phyloP scores from a whole-genome alignment of 202 grass and related monocot genomes.

The Elaeis oleifera region DNA sequence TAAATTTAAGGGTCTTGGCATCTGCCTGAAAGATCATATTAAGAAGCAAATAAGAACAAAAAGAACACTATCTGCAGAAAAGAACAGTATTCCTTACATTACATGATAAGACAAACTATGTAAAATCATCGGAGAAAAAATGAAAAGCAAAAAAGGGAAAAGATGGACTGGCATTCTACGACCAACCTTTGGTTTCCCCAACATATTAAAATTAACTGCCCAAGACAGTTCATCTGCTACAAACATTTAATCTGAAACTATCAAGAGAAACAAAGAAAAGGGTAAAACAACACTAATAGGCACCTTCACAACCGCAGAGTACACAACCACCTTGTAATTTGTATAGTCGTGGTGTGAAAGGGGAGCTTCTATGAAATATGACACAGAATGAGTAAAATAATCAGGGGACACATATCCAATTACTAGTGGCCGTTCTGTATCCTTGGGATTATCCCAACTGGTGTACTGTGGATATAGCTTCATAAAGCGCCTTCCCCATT shows the following conservation, averaged over 20 bases:
- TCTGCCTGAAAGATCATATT: constrained; percentile 68
- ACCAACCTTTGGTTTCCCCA: too few species aligned
- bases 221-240: too few species aligned
- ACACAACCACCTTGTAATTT: constrained; percentile 85
- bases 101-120: neutral
- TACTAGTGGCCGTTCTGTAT: constrained; percentile 58
- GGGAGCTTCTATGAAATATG: constrained; percentile 97
- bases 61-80: constrained; percentile 7
- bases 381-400: constrained; percentile 98
- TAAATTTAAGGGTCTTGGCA: constrained; percentile 92
- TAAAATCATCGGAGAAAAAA: neutral
- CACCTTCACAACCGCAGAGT: constrained; percentile 99
- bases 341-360: constrained; percentile 71
- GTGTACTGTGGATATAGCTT: constrained; percentile 71
- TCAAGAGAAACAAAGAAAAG: constrained; percentile 16
- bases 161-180: too few species aligned
- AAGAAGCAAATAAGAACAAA: constrained; percentile 23
- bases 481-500: constrained; percentile 90
- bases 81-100: constrained; percentile 20
- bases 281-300: neutral
- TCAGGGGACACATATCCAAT: constrained; percentile 94
- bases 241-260: too few species aligned
- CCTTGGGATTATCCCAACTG: constrained; percentile 91
- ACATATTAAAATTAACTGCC: too few species aligned
- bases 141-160: too few species aligned